These are phyloP conservation scores for Lotmaria passim DNA, from an alignment of 208 protist species.

Conservation along the genomic window DNA sequence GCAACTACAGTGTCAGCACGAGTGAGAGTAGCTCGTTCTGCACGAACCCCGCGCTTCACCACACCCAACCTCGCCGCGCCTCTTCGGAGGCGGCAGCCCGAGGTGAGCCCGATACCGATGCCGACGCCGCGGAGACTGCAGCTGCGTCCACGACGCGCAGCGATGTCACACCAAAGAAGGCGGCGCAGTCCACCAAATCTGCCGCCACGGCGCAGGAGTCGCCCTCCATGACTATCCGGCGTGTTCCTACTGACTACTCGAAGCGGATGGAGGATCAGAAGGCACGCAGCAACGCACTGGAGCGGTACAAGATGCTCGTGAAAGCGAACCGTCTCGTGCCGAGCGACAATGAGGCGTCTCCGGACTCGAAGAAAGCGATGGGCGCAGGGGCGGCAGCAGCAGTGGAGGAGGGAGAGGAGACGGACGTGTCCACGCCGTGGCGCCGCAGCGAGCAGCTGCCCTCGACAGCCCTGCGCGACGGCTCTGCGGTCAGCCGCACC, in stretches of 20 bases:
- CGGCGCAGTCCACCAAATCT: conserved; percentile 1
- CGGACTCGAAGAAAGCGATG: conserved; percentile 5
- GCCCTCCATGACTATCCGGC: conserved; percentile 53
- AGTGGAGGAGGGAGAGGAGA: conserved; percentile 11
- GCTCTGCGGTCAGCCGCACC: conserved; percentile 26
- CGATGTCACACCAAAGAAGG: conserved; percentile 7
- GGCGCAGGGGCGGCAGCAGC: too few species aligned
- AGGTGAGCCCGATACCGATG: background rate
- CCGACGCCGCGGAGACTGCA: too few species aligned
- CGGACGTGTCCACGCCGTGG: conserved; percentile 15
- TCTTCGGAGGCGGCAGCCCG: background rate
- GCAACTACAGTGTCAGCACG: conserved; percentile 38
- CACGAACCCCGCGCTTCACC: conserved; percentile 17
- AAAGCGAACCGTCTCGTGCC: conserved; percentile 28
- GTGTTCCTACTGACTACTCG: conserved; percentile 51
- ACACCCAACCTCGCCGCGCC: background rate
- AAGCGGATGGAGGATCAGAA: conserved; percentile 51
- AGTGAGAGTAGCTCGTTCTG: conserved; percentile 43
- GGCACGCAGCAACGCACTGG: conserved; percentile 54
- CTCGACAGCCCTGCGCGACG: conserved; percentile 5
- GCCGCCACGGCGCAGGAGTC: conserved; percentile 26
- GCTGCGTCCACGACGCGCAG: background rate
- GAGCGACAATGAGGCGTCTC: conserved; percentile 12
- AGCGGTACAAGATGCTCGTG: conserved; percentile 69
- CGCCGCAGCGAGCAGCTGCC: conserved; percentile 3